phyloP scores from a whole-genome alignment of 306 rosid species.

The Pyrus communis region DNA sequence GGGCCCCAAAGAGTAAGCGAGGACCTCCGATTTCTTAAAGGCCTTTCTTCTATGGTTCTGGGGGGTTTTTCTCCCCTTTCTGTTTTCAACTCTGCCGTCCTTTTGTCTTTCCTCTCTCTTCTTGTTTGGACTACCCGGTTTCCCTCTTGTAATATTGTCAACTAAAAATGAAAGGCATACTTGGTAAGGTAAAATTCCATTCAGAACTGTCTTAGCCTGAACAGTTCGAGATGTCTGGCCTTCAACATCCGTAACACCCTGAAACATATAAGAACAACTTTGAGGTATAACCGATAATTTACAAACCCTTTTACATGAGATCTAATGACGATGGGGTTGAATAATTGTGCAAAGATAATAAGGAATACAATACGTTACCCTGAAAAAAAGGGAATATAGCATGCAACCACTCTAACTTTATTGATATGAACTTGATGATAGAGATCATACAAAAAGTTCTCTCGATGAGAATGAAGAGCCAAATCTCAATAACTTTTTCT shows the following conservation, averaged over 20 bases:
- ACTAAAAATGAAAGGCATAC: neutral
- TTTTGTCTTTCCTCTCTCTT: neutral
- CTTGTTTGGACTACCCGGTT: neutral
- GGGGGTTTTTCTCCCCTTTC: neutral
- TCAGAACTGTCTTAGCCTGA: neutral
- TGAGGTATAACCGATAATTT: neutral
- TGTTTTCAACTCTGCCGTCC: neutral
- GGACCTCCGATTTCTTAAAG: neutral
- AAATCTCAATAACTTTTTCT: neutral
- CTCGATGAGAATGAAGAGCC: neutral
- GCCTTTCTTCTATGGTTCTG: neutral
- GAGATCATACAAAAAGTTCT: neutral
- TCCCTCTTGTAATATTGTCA: neutral
- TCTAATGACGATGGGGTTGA: neutral
- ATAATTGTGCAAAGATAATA: neutral
- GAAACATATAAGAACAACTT: neutral
- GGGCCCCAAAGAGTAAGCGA: neutral
- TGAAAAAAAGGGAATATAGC: neutral
- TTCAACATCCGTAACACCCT: slow-evolving; percentile 16
- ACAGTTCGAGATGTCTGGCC: slow-evolving; percentile 2
- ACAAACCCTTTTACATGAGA: neutral
- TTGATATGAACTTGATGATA: neutral
- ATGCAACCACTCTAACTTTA: neutral
- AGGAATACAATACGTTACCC: neutral
- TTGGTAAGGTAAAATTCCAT: slow-evolving; percentile 6